These are phyloP conservation scores for Stachybotrys chartarum DNA, from an alignment of 2,329 filamentous ascomycete species.

Conservation along the genomic window DNA sequence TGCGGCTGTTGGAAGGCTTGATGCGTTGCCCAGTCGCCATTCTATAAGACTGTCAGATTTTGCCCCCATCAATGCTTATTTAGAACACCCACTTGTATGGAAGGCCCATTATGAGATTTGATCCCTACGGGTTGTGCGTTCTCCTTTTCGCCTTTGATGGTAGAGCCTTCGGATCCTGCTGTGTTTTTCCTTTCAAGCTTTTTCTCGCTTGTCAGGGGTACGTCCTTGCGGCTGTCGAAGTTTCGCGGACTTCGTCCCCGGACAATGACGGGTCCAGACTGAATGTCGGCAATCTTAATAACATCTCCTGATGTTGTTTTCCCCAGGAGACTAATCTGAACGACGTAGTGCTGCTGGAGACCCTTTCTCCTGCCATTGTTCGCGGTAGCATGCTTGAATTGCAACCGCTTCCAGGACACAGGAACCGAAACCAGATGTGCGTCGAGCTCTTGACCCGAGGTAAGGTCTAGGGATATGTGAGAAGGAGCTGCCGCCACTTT, in stretches of 20 bases:
- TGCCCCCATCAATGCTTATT: background rate
- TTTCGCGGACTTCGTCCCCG: conserved; percentile 88
- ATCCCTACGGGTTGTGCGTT: conserved; percentile 18
- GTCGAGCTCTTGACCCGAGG: conserved; percentile 62
- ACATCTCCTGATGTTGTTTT: conserved; percentile 63
- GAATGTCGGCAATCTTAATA: conserved; percentile 72
- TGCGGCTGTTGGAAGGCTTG: conserved; percentile 25
- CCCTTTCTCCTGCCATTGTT: conserved; percentile 94
- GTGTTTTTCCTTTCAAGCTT: conserved; percentile 38
- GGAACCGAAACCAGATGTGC: conserved; percentile 72
- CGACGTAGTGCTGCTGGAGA: conserved; percentile 88
- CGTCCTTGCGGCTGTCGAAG: conserved; percentile 84
- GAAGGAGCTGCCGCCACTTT: conserved; percentile 45
- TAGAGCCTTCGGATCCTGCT: conserved; percentile 21
- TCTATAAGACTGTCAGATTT: conserved; percentile 14
- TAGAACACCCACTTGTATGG: conserved; percentile 21
- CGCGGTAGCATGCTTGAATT: conserved; percentile 93
- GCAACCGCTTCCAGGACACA: conserved; percentile 86
- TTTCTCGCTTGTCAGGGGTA: conserved; percentile 59
- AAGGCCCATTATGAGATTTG: conserved; percentile 24
- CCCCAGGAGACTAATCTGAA: conserved; percentile 76
- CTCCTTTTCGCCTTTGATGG: conserved; percentile 26
- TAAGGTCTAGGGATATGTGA: conserved; percentile 46
- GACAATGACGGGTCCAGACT: conserved; percentile 91
- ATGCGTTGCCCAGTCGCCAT: conserved; percentile 38